Percentiles rank a stretch among this genome's conserved stretches.
Conservation (phyloP, 108 stramenopile species). For the Pseudonitzschia pungens region DNA sequence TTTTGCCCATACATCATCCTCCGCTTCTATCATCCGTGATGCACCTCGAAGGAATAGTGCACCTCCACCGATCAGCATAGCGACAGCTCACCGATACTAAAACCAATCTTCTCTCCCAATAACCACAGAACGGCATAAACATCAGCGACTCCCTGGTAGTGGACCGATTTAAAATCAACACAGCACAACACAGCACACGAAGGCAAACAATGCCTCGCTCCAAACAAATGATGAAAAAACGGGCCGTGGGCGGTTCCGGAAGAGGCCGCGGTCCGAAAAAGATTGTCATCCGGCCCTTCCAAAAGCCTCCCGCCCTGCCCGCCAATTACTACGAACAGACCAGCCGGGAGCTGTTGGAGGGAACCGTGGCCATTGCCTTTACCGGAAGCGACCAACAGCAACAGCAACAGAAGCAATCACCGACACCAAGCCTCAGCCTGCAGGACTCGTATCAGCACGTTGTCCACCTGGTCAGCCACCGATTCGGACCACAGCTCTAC, state of each 20-base stretch:
- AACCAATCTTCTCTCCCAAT: too few species aligned
- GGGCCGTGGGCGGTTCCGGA: conserved; percentile 24
- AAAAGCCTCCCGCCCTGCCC: conserved; percentile 73
- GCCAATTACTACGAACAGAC: conserved; percentile 68
- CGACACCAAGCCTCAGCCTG: conserved; percentile 24
- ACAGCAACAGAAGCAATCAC: not conserved
- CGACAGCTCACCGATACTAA: too few species aligned
- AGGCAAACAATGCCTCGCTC: conserved; percentile 26
- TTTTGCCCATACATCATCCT: too few species aligned
- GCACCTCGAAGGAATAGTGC: too few species aligned
- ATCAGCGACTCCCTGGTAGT: too few species aligned
- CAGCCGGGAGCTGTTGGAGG: conserved; percentile 43
- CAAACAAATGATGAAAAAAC: conserved; percentile 36
- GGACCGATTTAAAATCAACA: too few species aligned
- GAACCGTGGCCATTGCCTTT: conserved; percentile 38
- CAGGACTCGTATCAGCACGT: conserved; percentile 78
- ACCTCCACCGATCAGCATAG: too few species aligned
- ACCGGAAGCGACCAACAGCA: not conserved
- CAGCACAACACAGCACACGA: too few species aligned
- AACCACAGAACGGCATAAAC: too few species aligned
- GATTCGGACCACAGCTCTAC: conserved; percentile 71
- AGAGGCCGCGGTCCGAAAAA: conserved; percentile 27
- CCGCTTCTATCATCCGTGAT: too few species aligned
- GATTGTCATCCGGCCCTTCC: conserved; percentile 76
- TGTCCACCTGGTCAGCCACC: conserved; percentile 67